Conservation (phyloP, 83 land plant species). For the Larix sibirica region DNA sequence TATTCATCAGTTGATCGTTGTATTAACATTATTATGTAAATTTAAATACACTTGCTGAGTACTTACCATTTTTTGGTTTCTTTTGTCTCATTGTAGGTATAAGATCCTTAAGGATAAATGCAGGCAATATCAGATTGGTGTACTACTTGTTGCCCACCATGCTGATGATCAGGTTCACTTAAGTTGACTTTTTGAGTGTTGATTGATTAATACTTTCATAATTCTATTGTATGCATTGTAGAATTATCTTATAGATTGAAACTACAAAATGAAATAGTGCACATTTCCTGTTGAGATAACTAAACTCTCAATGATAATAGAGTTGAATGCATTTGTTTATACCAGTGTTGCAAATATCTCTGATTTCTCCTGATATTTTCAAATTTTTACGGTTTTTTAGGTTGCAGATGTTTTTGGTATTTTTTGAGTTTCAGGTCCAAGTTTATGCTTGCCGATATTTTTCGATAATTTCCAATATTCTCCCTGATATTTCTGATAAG, state of each 20-base stretch:
- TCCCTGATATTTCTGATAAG: too few relatives aligned
- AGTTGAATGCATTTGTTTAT: background rate
- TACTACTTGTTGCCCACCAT: conserved; percentile 86
- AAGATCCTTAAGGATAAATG: conserved; percentile 57
- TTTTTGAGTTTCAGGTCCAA: too few relatives aligned
- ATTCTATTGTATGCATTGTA: background rate
- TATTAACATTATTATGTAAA: background rate
- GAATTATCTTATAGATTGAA: background rate
- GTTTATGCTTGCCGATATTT: too few relatives aligned
- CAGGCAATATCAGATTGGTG: conserved; percentile 40
- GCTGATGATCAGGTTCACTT: conserved; percentile 88
- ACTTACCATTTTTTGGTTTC: background rate
- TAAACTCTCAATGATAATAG: background rate
- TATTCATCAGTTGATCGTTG: background rate
- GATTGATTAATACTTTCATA: background rate
- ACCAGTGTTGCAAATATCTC: too few relatives aligned
- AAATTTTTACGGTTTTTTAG: too few relatives aligned
- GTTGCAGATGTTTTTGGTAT: too few relatives aligned
- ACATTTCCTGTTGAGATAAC: too few relatives aligned
- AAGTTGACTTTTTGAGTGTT: background rate
- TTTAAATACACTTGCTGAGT: background rate
- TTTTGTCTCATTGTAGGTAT: conserved; percentile 52
- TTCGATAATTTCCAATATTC: too few relatives aligned
- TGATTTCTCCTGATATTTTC: too few relatives aligned
- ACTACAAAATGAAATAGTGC: background rate